Percentiles rank a stretch among this genome's conserved stretches.
Conservation (phyloP, 208 protist genomes). For the Crithidia brevicula region DNA sequence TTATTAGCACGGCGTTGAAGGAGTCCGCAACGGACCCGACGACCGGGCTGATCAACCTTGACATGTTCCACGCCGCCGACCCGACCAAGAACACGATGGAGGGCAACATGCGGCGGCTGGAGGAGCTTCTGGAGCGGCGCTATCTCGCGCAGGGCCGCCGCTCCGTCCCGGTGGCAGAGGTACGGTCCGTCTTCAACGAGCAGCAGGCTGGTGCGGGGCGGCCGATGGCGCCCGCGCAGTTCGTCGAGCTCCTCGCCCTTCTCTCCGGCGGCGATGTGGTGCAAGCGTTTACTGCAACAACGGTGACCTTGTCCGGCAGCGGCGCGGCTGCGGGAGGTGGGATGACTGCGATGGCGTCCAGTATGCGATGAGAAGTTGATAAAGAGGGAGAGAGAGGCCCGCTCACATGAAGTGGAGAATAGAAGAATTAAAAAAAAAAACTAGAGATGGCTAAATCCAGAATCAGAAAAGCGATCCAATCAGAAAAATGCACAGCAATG, state of each 20-base stretch:
- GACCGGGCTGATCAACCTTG: conserved; percentile 89
- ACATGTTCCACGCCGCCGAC: conserved; percentile 90
- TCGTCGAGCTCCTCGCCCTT: conserved; percentile 83
- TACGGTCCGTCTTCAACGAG: conserved; percentile 80
- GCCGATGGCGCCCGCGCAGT: conserved; percentile 67
- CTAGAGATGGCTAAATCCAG: too few species aligned
- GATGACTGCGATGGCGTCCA: neutral
- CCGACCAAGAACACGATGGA: conserved; percentile 81
- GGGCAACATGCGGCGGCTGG: conserved; percentile 77
- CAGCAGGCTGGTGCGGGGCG: conserved; percentile 45
- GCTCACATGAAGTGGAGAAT: too few species aligned
- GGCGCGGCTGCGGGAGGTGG: neutral
- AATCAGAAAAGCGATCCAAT: too few species aligned
- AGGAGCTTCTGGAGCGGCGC: conserved; percentile 61
- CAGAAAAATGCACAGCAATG: too few species aligned
- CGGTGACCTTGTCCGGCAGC: conserved; percentile 53
- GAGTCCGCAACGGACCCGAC: conserved; percentile 86
- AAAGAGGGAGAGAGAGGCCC: neutral
- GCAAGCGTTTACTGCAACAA: conserved; percentile 70
- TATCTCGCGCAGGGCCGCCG: conserved; percentile 50
- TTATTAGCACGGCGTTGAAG: conserved; percentile 90
- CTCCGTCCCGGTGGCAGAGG: conserved; percentile 59
- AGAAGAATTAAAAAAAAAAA: too few species aligned
- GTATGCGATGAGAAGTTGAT: neutral
- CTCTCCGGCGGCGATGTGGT: conserved; percentile 80